Percentiles rank a stretch among this genome's conserved stretches.
phyloP scores from a whole-genome alignment of 2,329 filamentous ascomycete species.

The Mycosphaerelloides madeirae region DNA sequence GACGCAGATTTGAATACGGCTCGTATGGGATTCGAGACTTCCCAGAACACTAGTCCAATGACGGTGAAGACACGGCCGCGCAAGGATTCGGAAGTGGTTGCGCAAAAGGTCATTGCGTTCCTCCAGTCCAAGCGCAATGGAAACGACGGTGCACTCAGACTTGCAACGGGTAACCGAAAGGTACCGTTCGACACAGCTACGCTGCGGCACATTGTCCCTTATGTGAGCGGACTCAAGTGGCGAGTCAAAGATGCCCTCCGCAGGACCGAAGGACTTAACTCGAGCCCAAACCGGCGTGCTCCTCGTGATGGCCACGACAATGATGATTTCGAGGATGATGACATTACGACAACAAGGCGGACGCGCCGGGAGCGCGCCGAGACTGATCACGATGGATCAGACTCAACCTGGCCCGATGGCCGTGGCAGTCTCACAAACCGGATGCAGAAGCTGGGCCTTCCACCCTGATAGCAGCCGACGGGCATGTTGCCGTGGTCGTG shows the following conservation, averaged over 20 bases:
- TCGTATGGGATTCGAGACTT: slow-evolving; percentile 1
- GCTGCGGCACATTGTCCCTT: slow-evolving; percentile 57
- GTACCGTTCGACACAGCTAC: slow-evolving; percentile 64
- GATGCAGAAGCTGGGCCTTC: slow-evolving; percentile 17
- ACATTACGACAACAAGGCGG: not conserved
- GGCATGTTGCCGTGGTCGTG: too few relatives aligned
- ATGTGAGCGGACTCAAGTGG: slow-evolving; percentile 45
- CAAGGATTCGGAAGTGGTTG: slow-evolving; percentile 55
- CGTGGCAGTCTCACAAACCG: slow-evolving; percentile 12
- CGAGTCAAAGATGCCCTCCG: slow-evolving; percentile 46
- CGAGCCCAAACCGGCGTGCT: slow-evolving; percentile 35
- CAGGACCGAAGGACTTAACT: slow-evolving; percentile 45
- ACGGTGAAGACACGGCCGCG: slow-evolving; percentile 42
- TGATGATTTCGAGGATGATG: too few relatives aligned
- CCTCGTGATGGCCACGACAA: not conserved
- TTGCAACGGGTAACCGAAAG: slow-evolving; percentile 41
- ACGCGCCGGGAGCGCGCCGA: slow-evolving; percentile 22
- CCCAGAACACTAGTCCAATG: slow-evolving; percentile 10
- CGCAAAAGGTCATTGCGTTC: slow-evolving; percentile 58
- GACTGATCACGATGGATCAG: slow-evolving; percentile 26
- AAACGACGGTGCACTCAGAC: slow-evolving; percentile 25
- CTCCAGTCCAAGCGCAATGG: slow-evolving; percentile 41
- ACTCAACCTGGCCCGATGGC: slow-evolving; percentile 11
- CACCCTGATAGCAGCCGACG: slow-evolving; percentile 4
- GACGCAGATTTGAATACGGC: not conserved